A percentile compares a stretch with the other conserved stretches of the same genome.
These are phyloP conservation scores for Poa pratensis DNA, from an alignment of 176 grass and related monocot genomes.

Conservation along the genomic window DNA sequence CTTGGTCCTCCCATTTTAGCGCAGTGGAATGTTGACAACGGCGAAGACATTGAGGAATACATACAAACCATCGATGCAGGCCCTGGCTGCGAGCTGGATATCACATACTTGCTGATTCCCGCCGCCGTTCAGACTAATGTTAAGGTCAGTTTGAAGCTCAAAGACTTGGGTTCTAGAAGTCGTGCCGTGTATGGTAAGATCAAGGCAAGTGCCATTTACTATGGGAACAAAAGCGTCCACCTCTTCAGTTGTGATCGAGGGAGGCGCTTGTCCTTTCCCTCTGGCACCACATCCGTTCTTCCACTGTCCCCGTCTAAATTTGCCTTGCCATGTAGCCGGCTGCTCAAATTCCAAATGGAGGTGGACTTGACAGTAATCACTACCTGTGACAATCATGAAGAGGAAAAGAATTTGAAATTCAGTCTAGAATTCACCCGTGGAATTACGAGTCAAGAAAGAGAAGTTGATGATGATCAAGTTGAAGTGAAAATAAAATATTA, in stretches of 20 bases:
- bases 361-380: slow-evolving; percentile 24
- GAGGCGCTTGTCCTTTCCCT: background rate
- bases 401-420: slow-evolving; percentile 1
- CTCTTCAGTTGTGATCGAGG: slow-evolving; percentile 14
- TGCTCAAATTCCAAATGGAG: background rate
- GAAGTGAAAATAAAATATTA: background rate
- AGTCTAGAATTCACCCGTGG: background rate
- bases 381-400: background rate
- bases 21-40: background rate
- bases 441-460: background rate
- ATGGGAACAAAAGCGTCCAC: background rate
- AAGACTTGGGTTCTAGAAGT: slow-evolving; percentile 21
- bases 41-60: slow-evolving; percentile 10
- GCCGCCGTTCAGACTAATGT: background rate
- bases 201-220: background rate
- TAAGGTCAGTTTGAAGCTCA: slow-evolving; percentile 10
- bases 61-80: background rate
- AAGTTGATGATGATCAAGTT: background rate
- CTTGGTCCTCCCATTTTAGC: background rate
- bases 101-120: slow-evolving; percentile 35
- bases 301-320: background rate
- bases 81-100: slow-evolving; percentile 1
- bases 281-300: slow-evolving; percentile 13
- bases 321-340: background rate
- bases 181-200: background rate